Conservation (phyloP, 2,329 filamentous ascomycete species). For the Claviceps quebecensis region DNA sequence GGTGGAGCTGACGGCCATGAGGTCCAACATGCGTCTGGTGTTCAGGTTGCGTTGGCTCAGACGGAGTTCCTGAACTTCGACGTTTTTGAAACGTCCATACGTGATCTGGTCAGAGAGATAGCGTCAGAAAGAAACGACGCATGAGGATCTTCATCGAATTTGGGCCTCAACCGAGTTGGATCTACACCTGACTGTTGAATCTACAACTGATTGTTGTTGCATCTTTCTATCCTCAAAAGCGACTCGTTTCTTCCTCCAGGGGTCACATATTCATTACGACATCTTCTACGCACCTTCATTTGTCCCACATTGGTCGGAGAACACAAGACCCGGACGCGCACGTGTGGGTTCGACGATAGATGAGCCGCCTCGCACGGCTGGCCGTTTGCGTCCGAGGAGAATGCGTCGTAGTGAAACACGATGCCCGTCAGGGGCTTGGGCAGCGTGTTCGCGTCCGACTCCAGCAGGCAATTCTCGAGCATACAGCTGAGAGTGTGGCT, state of each 20-base stretch:
- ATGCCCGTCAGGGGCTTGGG: conserved; percentile 41
- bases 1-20: conserved; percentile 38
- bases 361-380: conserved; percentile 46
- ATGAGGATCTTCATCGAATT: too few relatives aligned
- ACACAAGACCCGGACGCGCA: conserved; percentile 39
- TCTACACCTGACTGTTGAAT: too few relatives aligned
- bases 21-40: conserved; percentile 41
- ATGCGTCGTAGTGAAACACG: conserved; percentile 52
- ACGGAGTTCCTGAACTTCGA: conserved; percentile 35
- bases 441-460: conserved; percentile 28
- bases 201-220: too few relatives aligned
- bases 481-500: conserved; percentile 44
- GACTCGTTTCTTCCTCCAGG: too few relatives aligned
- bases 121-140: too few relatives aligned
- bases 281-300: conserved; percentile 16
- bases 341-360: conserved; percentile 27
- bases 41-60: conserved; percentile 39
- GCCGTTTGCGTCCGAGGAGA: conserved; percentile 31
- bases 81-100: conserved; percentile 19
- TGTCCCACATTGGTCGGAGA: conserved; percentile 35
- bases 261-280: too few relatives aligned
- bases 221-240: too few relatives aligned
- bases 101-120: background rate
- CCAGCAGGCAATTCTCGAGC: conserved; percentile 42
- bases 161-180: too few relatives aligned